phyloP scores from a whole-genome alignment of 164 flowering plant genomes.

The Chloranthus sessilifolius region DNA sequence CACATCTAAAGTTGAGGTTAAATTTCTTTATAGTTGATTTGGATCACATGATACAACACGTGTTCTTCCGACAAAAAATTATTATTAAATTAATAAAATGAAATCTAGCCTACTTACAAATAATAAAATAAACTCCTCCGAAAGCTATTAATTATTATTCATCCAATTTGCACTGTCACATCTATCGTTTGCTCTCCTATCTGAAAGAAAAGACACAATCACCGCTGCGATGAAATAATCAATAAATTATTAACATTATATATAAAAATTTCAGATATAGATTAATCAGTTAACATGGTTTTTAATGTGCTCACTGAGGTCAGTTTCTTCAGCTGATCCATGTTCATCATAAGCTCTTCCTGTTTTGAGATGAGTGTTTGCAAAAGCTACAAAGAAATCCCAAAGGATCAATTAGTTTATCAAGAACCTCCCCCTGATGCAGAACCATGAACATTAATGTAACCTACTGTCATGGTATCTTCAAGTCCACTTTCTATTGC shows the following conservation, averaged over 20 bases:
- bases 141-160: no score
- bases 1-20: no score
- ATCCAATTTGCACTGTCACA: constrained; percentile 7
- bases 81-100: no score
- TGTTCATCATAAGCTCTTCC: constrained; percentile 25
- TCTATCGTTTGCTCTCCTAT: constrained; percentile 4
- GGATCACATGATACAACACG: no score
- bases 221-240: constrained; percentile 7
- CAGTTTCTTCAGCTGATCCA: constrained; percentile 29
- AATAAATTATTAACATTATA: constrained; percentile 3
- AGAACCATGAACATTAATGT: constrained; percentile 7
- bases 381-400: constrained; percentile 25
- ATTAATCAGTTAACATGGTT: not conserved
- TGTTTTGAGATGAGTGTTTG: constrained; percentile 16
- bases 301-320: constrained; percentile 8
- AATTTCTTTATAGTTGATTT: no score
- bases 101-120: no score
- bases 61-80: no score
- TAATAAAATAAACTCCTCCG: no score
- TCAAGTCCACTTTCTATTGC: constrained; percentile 32
- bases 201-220: constrained; percentile 2
- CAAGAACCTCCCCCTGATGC: not conserved
- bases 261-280: not conserved
- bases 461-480: constrained; percentile 37
- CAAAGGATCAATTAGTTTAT: constrained; percentile 1